These are phyloP conservation scores for Calendula officinalis DNA, from an alignment of 129 eudicot genomes.

Conservation along the genomic window DNA sequence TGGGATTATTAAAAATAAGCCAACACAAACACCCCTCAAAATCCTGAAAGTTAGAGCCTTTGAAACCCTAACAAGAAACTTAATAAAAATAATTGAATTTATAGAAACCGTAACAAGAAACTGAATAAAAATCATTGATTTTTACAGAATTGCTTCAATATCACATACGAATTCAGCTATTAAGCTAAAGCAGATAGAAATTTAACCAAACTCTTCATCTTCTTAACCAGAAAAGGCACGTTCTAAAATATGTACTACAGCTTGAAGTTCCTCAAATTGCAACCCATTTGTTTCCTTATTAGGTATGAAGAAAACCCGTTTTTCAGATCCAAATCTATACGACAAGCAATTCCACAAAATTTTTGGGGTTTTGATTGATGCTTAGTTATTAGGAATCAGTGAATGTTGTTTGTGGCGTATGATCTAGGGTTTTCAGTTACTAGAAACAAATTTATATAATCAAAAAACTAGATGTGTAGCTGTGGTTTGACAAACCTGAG, in stretches of 20 bases:
- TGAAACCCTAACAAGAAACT: too few species aligned
- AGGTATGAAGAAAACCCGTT: background rate
- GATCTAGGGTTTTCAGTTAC: conserved; percentile 21
- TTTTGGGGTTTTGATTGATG: background rate
- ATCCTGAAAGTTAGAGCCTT: too few species aligned
- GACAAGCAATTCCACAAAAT: background rate
- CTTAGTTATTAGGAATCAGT: background rate
- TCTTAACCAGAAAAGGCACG: background rate
- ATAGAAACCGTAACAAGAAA: too few species aligned
- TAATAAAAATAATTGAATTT: too few species aligned
- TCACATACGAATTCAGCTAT: background rate
- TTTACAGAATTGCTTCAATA: too few species aligned
- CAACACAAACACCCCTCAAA: too few species aligned
- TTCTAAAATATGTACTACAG: background rate
- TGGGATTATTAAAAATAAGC: background rate
- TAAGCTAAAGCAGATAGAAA: conserved; percentile 2
- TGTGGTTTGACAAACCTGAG: conserved; percentile 18
- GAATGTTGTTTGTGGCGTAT: background rate
- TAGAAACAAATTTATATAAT: background rate
- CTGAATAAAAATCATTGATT: too few species aligned
- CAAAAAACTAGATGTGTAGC: background rate
- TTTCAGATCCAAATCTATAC: background rate
- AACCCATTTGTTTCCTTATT: background rate
- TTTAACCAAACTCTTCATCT: background rate
- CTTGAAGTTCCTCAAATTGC: background rate